Conservation (phyloP, 2,329 filamentous ascomycete genomes). For the Myriangium duriaei region DNA sequence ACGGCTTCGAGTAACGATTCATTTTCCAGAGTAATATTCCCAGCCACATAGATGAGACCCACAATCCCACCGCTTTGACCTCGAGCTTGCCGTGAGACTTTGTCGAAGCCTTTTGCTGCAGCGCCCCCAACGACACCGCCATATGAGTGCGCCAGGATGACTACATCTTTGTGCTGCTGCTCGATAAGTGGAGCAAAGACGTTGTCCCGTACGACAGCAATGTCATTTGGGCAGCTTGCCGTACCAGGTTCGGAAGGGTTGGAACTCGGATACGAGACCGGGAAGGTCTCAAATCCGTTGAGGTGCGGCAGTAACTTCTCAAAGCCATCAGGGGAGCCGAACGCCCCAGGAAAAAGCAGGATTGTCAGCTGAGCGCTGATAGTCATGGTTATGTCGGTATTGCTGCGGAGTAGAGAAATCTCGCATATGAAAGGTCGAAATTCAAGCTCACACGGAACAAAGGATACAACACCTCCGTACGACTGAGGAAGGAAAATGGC, state of each 20-base stretch:
- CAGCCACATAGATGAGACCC: slow-evolving; percentile 23
- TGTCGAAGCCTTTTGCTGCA: slow-evolving; percentile 22
- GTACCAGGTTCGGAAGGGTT: neutral
- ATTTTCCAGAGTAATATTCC: slow-evolving; percentile 17
- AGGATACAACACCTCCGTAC: too few species aligned
- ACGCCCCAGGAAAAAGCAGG: neutral
- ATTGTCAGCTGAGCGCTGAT: neutral
- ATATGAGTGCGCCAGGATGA: slow-evolving; percentile 27
- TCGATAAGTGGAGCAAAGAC: slow-evolving; percentile 10
- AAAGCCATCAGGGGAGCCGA: neutral
- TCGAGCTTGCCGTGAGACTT: slow-evolving; percentile 16
- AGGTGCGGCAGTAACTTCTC: neutral
- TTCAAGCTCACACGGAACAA: too few species aligned
- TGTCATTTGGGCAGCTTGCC: neutral
- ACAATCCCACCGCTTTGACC: slow-evolving; percentile 24
- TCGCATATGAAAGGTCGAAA: too few species aligned
- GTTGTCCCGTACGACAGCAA: neutral
- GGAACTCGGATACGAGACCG: neutral
- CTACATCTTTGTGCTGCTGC: slow-evolving; percentile 16
- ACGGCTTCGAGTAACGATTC: neutral
- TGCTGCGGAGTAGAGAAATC: too few species aligned
- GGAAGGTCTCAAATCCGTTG: neutral
- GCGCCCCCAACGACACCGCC: slow-evolving; percentile 26
- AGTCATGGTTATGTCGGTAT: too few species aligned
- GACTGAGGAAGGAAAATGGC: too few species aligned